Evolutionary conservation across 2,329 filamentous ascomycete species (phyloP).

Genomic region (Coniochaeta hoffmannii): DNA sequence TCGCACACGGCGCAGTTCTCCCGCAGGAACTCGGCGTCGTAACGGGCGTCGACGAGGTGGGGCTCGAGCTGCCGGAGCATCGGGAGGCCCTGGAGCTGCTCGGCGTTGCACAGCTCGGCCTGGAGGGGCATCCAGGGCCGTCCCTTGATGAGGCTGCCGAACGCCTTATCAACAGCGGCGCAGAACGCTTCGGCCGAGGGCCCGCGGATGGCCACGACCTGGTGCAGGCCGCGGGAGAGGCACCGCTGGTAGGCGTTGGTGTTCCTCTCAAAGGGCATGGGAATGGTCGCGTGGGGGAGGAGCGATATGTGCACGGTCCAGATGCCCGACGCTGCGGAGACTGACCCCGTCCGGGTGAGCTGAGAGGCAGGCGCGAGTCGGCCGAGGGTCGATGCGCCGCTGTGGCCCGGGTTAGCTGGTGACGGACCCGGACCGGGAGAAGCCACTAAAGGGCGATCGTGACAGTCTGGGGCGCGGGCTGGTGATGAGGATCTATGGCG

Average conservation of each 20-base stretch:
- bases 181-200: slow-evolving; percentile 40
- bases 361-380: neutral
- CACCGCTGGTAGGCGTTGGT: slow-evolving; percentile 55
- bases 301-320: slow-evolving; percentile 57
- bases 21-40: slow-evolving; percentile 43
- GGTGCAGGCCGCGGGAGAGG: slow-evolving; percentile 51
- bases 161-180: slow-evolving; percentile 39
- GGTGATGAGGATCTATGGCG: slow-evolving; percentile 16
- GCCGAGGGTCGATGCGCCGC: neutral
- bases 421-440: slow-evolving; percentile 11
- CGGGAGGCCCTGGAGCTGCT: slow-evolving; percentile 45
- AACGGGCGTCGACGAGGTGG: slow-evolving; percentile 30
- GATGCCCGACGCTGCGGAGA: slow-evolving; percentile 22
- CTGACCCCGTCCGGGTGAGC: slow-evolving; percentile 5
- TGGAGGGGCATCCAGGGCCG: slow-evolving; percentile 51
- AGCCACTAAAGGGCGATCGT: slow-evolving; percentile 14
- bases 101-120: slow-evolving; percentile 49
- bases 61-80: slow-evolving; percentile 49
- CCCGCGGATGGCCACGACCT: slow-evolving; percentile 46
- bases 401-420: slow-evolving; percentile 8
- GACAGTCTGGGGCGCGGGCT: slow-evolving; percentile 13
- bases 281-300: slow-evolving; percentile 43
- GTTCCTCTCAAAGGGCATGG: slow-evolving; percentile 55
- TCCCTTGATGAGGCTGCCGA: slow-evolving; percentile 39
- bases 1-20: slow-evolving; percentile 49